Base-by-base conservation (phyloP, 2,329 filamentous ascomycete species). In the Sporothrix curviconia region DNA sequence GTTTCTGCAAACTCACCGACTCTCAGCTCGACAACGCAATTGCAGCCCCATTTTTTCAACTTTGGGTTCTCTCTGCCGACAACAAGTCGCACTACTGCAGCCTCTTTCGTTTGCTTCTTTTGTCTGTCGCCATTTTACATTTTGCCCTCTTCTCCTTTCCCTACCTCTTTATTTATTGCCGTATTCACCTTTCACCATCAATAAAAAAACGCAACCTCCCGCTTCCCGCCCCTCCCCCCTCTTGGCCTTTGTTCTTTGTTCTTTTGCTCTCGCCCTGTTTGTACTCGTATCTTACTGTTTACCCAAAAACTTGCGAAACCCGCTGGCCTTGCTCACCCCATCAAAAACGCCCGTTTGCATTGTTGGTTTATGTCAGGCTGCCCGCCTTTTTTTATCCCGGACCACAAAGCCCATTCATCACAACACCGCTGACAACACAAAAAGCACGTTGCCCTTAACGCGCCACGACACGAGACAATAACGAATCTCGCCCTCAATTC, bases 391-490 rank as follows among this genome's bases (percentile, higher is more conserved):
- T 32, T 19, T 49, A 12, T 44, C 36, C 51, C 37, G 12, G 7
- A 54, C 17, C 39, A 11, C 37, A 42, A 30, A 44, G n/a, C 24
- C 6, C 42, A 19, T 40, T 57, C 49, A 44, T 49, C 42, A 37
- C 55, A 57, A 39, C 40, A 46, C 25, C 46, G n/a, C n/a, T n/a
- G 30, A 32, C 55, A 57, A 53, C 40, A 42, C 54, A 36, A 44
- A 37, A 47, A 44, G 25, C 30, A 37, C 52, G 40, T 46, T 55
- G 52, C 40, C 28, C 30, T 37, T 51, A 32, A 53, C 56, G 56
- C 56, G 56, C 53, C 55, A 51, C 55, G 46, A 51, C 50, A 58
- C 56, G 49, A 57, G 44, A 57, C 46, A 39, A 19, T 25, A 39
- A 19, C 30, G 32, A 22, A 8, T 43, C 12, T 22, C 32, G 15